phyloP scores from a whole-genome alignment of 2,329 filamentous ascomycete genomes.

The Nectriaceae sp. region DNA sequence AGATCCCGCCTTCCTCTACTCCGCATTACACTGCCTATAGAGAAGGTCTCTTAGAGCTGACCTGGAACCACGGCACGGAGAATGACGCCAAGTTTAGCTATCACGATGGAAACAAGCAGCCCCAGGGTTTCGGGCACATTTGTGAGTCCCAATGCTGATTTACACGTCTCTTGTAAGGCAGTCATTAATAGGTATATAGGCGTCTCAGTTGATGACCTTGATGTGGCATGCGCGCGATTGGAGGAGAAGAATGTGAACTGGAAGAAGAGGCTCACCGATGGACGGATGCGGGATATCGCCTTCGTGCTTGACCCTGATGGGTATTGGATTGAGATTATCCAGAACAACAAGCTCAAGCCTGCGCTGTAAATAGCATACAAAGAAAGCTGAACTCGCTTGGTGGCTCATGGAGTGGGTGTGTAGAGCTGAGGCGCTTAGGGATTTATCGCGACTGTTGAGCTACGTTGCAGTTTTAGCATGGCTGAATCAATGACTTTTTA shows the following conservation, averaged over 20 bases:
- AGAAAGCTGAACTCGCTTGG: too few relatives aligned
- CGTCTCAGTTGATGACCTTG: conserved; percentile 81
- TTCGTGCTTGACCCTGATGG: conserved; percentile 87
- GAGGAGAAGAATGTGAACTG: conserved; percentile 80
- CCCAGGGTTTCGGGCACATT: conserved; percentile 93
- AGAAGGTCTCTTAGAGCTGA: conserved; percentile 88
- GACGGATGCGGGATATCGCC: conserved; percentile 89
- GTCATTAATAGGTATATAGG: conserved; percentile 44
- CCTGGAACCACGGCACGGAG: conserved; percentile 83
- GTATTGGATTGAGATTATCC: conserved; percentile 80
- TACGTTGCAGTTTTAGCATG: too few relatives aligned
- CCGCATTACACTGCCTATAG: conserved; percentile 66
- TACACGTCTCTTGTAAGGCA: neutral
- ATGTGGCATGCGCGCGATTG: conserved; percentile 83
- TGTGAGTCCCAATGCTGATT: conserved; percentile 55
- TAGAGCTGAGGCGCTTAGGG: too few relatives aligned
- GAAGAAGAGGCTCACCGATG: conserved; percentile 95
- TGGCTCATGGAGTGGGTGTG: too few relatives aligned
- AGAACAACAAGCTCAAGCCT: conserved; percentile 74
- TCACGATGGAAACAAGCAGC: conserved; percentile 88
- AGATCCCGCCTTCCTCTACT: conserved; percentile 92
- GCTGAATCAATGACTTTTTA: too few relatives aligned
- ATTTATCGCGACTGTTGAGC: too few relatives aligned
- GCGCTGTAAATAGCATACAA: too few relatives aligned
- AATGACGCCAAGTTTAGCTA: conserved; percentile 83